Evolutionary conservation across 1,284 basidiomycete species (phyloP).

Genomic region (Fomes fomentarius): DNA sequence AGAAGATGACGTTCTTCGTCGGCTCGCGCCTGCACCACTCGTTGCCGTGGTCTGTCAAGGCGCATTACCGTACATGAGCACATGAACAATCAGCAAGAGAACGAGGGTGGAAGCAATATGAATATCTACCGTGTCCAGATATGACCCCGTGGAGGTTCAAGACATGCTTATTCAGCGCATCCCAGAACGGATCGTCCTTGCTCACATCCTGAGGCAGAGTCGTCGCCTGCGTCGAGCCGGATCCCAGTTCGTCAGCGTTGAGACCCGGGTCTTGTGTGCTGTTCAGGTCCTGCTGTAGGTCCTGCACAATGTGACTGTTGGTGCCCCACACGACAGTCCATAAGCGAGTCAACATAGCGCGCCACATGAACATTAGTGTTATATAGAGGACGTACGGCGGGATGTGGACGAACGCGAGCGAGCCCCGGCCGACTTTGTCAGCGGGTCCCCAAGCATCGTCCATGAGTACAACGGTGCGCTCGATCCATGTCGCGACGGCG

Average conservation of each 20-base stretch:
- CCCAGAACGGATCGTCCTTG: constrained; percentile 64
- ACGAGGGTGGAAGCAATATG: too few relatives aligned
- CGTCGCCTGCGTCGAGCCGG: constrained; percentile 61
- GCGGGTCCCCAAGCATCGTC: constrained; percentile 59
- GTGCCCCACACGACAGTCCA: too few relatives aligned
- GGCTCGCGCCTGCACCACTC: constrained; percentile 74
- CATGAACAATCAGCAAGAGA: too few relatives aligned
- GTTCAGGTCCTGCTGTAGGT: constrained; percentile 52
- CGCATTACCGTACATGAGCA: too few relatives aligned
- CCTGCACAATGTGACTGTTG: constrained; percentile 56
- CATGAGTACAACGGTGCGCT: constrained; percentile 53
- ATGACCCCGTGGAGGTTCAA: constrained; percentile 67
- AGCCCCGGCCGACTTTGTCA: constrained; percentile 42
- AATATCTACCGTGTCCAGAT: constrained; percentile 61
- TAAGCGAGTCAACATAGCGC: too few relatives aligned
- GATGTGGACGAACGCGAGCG: constrained; percentile 73
- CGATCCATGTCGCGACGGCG: constrained; percentile 63
- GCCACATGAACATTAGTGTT: too few relatives aligned
- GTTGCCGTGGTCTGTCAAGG: constrained; percentile 73
- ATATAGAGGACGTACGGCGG: constrained; percentile 46
- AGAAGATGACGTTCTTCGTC: constrained; percentile 63
- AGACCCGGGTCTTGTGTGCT: constrained; percentile 58
- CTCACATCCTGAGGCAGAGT: constrained; percentile 37
- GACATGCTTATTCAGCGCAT: constrained; percentile 57
- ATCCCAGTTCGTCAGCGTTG: constrained; percentile 58